Evolutionary conservation across 257 asterid species (phyloP).

Genomic region (Solanum bulbocastanum): DNA sequence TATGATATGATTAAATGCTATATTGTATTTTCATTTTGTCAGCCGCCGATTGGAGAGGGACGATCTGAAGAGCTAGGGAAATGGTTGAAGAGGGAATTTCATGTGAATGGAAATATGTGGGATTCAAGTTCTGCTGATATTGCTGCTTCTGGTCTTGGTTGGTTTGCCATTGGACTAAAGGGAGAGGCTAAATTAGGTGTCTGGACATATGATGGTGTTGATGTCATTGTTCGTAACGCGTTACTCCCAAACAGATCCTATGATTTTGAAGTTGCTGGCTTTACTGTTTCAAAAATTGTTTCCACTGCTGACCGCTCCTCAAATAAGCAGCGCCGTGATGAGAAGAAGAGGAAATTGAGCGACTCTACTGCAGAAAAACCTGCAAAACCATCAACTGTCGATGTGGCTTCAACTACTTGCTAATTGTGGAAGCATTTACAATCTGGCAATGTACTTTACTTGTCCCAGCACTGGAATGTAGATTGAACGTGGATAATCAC

Average conservation of each 20-base stretch:
- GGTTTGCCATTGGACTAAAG: slow-evolving; percentile 79
- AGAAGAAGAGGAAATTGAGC: slow-evolving; percentile 26
- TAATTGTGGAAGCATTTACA: neutral
- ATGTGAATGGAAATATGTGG: slow-evolving; percentile 49
- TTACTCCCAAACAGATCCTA: slow-evolving; percentile 65
- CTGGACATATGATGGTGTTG: slow-evolving; percentile 84
- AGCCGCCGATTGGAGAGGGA: slow-evolving; percentile 84
- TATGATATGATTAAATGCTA: neutral
- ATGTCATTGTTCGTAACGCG: slow-evolving; percentile 41
- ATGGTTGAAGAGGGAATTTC: slow-evolving; percentile 65
- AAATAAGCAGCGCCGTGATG: slow-evolving; percentile 22
- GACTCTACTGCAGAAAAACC: neutral
- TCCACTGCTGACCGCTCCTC: slow-evolving; percentile 58
- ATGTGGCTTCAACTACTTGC: slow-evolving; percentile 3
- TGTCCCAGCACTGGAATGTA: neutral
- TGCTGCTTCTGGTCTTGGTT: slow-evolving; percentile 80
- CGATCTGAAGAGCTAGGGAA: slow-evolving; percentile 58
- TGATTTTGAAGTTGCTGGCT: slow-evolving; percentile 67
- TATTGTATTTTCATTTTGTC: slow-evolving; percentile 3
- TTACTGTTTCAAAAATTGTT: slow-evolving; percentile 68
- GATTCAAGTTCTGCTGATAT: slow-evolving; percentile 64
- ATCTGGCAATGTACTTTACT: neutral
- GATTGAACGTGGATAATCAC: neutral
- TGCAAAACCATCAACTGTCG: neutral
- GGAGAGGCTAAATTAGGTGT: slow-evolving; percentile 59